Evolutionary conservation across 148 eudicot species (phyloP).

Genomic region (Cornus suecica): DNA sequence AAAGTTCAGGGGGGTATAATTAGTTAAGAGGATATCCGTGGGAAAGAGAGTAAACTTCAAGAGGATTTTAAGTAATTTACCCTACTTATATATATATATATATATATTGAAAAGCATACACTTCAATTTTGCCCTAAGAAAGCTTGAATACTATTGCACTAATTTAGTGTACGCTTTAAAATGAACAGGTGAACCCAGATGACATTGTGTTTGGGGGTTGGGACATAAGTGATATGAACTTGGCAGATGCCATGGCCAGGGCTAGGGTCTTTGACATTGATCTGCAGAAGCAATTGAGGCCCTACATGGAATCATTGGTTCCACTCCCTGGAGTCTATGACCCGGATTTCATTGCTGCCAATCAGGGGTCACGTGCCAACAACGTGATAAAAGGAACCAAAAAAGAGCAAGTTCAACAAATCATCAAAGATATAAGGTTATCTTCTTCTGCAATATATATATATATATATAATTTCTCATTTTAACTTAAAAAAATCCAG

Average conservation of each 20-base stretch:
- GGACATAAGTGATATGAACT: conserved; percentile 92
- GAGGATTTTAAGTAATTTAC: no score
- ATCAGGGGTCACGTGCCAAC: conserved; percentile 90
- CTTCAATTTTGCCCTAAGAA: no score
- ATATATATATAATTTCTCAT: not conserved
- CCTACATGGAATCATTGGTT: conserved; percentile 93
- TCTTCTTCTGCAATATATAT: not conserved
- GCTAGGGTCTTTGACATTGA: conserved; percentile 92
- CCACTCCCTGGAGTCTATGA: conserved; percentile 95
- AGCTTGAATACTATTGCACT: not conserved
- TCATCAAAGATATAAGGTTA: conserved; percentile 87
- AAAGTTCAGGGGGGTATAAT: no score
- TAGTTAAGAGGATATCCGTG: no score
- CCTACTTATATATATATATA: no score
- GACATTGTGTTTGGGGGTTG: conserved; percentile 95
- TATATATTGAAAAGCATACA: no score
- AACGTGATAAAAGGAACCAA: conserved; percentile 88
- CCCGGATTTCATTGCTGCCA: conserved; percentile 97
- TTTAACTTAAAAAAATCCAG: no score
- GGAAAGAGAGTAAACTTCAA: no score
- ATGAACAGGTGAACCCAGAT: conserved; percentile 79
- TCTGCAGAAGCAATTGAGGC: conserved; percentile 91
- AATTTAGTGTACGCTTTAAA: not conserved
- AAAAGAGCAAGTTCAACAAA: conserved; percentile 74
- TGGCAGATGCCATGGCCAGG: conserved; percentile 93